phyloP scores from a whole-genome alignment of 2,329 filamentous ascomycete genomes.

The Hymenoscyphus albidus region DNA sequence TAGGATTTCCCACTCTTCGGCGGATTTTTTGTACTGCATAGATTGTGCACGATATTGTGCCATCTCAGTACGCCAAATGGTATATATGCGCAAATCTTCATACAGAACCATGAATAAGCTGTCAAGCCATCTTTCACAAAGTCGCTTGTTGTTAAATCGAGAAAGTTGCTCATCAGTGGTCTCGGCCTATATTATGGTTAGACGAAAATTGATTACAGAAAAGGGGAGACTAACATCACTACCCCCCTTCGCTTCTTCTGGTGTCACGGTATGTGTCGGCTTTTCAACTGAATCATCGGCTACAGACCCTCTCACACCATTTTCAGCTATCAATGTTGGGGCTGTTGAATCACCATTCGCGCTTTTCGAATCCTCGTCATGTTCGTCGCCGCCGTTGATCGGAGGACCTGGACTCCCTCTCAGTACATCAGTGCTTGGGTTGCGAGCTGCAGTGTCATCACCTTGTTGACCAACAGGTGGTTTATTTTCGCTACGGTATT shows the following conservation, averaged over 20 bases:
- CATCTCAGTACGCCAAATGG: constrained; percentile 98
- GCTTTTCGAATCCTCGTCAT: constrained; percentile 33
- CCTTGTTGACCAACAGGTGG: constrained; percentile 46
- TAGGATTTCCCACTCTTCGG: constrained; percentile 97
- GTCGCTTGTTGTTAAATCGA: constrained; percentile 91
- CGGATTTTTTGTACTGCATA: constrained; percentile 92
- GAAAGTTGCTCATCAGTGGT: constrained; percentile 72
- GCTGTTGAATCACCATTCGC: constrained; percentile 30
- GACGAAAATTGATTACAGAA: constrained; percentile 23
- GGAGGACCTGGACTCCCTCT: constrained; percentile 63
- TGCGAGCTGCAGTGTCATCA: constrained; percentile 50
- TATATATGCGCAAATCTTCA: constrained; percentile 96
- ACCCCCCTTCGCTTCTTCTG: constrained; percentile 72
- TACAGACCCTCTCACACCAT: constrained; percentile 22
- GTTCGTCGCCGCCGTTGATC: constrained; percentile 40
- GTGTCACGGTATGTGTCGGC: constrained; percentile 73
- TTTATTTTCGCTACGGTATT: constrained; percentile 87
- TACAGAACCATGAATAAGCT: constrained; percentile 99
- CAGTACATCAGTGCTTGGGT: constrained; percentile 75
- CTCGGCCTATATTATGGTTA: constrained; percentile 46
- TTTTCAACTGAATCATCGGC: constrained; percentile 59
- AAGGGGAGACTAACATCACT: constrained; percentile 51
- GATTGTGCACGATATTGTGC: constrained; percentile 91
- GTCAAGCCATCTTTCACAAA: constrained; percentile 97
- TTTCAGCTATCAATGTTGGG: constrained; percentile 26